phyloP scores from a whole-genome alignment of 345 rosid genomes.

The Streptanthus diversifolius region DNA sequence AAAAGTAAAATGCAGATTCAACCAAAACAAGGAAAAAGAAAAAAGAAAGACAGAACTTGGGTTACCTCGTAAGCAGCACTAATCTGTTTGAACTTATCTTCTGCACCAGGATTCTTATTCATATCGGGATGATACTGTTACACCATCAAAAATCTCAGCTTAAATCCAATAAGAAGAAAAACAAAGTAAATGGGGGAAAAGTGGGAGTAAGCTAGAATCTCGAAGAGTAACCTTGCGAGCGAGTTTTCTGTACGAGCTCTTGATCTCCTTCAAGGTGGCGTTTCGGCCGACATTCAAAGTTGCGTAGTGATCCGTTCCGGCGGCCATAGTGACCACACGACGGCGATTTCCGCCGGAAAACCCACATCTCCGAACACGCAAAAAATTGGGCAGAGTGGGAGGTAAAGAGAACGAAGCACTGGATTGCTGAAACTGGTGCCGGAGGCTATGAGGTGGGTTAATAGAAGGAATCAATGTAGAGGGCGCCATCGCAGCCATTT shows the following conservation, averaged over 20 bases:
- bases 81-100: constrained; percentile 90
- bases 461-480: background rate
- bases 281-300: constrained; percentile 56
- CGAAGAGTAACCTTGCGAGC: constrained; percentile 75
- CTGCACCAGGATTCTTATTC: constrained; percentile 76
- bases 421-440: background rate
- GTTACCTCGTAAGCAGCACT: constrained; percentile 96
- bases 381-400: background rate
- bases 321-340: constrained; percentile 39
- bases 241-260: constrained; percentile 70
- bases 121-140: constrained; percentile 88
- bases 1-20: background rate
- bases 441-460: constrained; percentile 14
- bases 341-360: constrained; percentile 22
- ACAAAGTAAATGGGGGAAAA: background rate
- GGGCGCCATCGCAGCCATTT: constrained; percentile 9
- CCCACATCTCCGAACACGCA: constrained; percentile 9
- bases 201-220: background rate
- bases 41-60: background rate
- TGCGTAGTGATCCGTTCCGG: constrained; percentile 57
- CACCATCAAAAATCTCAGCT: constrained; percentile 22
- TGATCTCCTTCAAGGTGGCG: constrained; percentile 76
- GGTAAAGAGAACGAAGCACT: background rate
- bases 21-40: background rate
- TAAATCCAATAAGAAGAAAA: background rate